Conservation (phyloP, 176 grass and related monocot genomes). For the Lolium rigidum region DNA sequence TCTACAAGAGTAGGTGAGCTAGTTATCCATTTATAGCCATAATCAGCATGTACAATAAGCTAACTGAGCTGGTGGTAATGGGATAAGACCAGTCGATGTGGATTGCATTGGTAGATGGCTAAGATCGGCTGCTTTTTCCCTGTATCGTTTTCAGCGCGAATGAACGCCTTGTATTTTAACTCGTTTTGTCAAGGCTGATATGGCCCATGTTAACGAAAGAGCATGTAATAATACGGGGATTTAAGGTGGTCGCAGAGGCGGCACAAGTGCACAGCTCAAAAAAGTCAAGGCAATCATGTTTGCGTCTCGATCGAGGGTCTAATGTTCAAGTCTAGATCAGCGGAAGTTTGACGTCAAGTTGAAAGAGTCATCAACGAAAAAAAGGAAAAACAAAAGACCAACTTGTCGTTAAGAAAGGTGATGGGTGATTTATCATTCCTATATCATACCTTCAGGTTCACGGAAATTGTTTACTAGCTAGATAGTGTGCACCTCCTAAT, state of each 20-base stretch:
- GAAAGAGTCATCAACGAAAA: slow-evolving; percentile 3
- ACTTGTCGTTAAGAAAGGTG: background rate
- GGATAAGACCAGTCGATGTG: slow-evolving; percentile 52
- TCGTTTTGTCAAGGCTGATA: slow-evolving; percentile 30
- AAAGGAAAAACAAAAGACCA: background rate
- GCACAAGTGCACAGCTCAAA: background rate
- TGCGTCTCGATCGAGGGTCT: background rate
- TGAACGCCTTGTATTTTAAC: background rate
- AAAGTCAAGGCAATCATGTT: background rate
- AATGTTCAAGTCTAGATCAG: background rate
- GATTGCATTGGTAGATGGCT: slow-evolving; percentile 51
- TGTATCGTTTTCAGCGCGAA: background rate
- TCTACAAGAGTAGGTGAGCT: slow-evolving; percentile 40
- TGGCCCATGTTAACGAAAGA: slow-evolving; percentile 37
- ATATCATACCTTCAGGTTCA: background rate
- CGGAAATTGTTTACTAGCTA: background rate
- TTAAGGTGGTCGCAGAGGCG: slow-evolving; percentile 20
- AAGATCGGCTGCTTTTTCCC: background rate
- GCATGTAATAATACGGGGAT: background rate
- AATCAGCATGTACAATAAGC: background rate
- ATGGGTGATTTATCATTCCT: background rate
- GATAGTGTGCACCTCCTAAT: background rate
- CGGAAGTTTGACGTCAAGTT: slow-evolving; percentile 20
- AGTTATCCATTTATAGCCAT: slow-evolving; percentile 30
- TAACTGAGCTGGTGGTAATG: background rate